Evolutionary conservation across 2,329 filamentous ascomycete genomes (phyloP), one percentile per base, ranked within the genome.

Genomic region (Trematosphaeria pertusa): DNA sequence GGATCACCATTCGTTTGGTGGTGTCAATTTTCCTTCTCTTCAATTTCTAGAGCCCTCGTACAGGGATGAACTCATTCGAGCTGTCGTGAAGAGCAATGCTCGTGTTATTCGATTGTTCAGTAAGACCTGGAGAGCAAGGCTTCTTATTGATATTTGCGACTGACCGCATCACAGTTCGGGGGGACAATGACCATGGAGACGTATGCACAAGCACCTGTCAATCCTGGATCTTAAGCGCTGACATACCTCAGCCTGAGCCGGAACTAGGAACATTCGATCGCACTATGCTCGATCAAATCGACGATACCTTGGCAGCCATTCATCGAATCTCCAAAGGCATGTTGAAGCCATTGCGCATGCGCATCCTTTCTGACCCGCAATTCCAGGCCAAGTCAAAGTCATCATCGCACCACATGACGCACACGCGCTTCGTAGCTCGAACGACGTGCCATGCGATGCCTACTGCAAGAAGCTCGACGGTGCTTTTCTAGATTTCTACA

Each of bases 401-500:
- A 68, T 71, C 17, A 66, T 71, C 15, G 65, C 59, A 20, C 68
- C 68, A 1, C 68, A 71, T 36, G 64, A 71, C 43, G 61, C 66
- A 3, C 65, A 69, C 43, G 65, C 65, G 2, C 61, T 71, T 19
- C 55, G 64, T 4, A 64, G 57, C 3, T 49, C 59, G 2, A 67
- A 70, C n/a, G 55, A 59, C 18, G 58, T 64, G 1, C 61, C 65
- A 0, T 71, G 68, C 35, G 68, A 71, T 43, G 67, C 59, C 4
- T 71, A 71, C 24, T 71, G 68, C 44, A 42, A 67, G 40, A 61
- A 61, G 21, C 50, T 69, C 11, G 26, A 60, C 3, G 65, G 59
- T 0, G 64, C 65, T 8, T 71, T 69, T 21, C 42, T 71, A 0
- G 68, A 71, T 43, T 71, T 71, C 34, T 71, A 71, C 31, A 71